Conservation (phyloP, 345 rosid species). For the Gossypioides kirkii region DNA sequence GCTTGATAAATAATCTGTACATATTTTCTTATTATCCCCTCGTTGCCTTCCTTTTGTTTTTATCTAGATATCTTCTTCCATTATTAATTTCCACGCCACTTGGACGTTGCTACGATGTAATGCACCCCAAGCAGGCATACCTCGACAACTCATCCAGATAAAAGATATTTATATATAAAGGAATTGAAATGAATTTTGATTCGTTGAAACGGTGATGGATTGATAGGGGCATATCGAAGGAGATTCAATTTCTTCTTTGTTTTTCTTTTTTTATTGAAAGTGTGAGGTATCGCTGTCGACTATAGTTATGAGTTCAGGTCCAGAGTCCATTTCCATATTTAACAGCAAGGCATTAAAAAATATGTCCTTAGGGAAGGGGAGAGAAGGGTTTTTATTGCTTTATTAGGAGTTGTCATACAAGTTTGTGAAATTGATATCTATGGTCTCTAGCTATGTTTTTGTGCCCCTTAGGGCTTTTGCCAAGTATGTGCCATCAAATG, state of each 20-base stretch:
- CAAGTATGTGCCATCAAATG: background rate
- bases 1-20: background rate
- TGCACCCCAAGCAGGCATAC: background rate
- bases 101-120: conserved; percentile 3
- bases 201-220: background rate
- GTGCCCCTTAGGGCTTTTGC: background rate
- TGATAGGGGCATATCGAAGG: background rate
- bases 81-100: conserved; percentile 6
- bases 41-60: background rate
- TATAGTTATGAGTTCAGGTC: conserved; percentile 14
- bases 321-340: background rate
- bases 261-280: background rate
- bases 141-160: conserved; percentile 2
- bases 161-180: too few relatives aligned
- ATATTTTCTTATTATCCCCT: background rate
- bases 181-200: background rate
- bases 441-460: background rate
- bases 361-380: background rate
- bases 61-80: conserved; percentile 3
- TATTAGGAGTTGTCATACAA: background rate
- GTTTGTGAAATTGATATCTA: background rate
- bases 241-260: background rate
- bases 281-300: conserved; percentile 8
- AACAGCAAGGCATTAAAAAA: conserved; percentile 20
- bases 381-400: background rate